Base-by-base conservation (phyloP, 2,329 filamentous ascomycete genomes). In the Colletotrichum cuscutae region DNA sequence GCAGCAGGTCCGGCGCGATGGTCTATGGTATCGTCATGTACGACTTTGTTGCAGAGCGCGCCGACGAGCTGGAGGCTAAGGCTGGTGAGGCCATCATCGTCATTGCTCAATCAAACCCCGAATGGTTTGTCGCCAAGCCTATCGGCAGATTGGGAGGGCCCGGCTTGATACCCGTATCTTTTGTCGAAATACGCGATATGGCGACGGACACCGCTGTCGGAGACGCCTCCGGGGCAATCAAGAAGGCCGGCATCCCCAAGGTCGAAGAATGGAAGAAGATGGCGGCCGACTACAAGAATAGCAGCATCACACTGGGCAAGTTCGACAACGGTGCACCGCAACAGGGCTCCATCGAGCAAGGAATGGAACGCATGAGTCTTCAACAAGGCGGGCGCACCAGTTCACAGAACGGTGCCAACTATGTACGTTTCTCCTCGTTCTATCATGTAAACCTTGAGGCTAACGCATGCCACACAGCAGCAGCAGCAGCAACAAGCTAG, bases 201-300 rank as follows among this genome's bases (percentile, higher is more conserved):
- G 90, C 91, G 5, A 95, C 94, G 1, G 95, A 96, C 63, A 90
- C 94, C 76, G 89, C 95, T 0, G 95, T 98, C 1, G 82, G 89
- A 22, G 95, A 98, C 81, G 91, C 96, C 0, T 88, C 94, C 30
- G 95, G 95, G 35, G 96, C 97, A 1, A 94, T 99, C 68, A 90
- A 91, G 77, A 92, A 92, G 77, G 97, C 97, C 1, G 95, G 96
- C 24, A 95, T 99, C 8, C 97, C 97, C 13, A 93, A 92, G 78
- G 97, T 99, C 4, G 97, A 99, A 80, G 97, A 99, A 79, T 99
- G 97, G 97, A 99, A 99, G 87, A 97, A 97, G 85, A 98, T 98
- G 95, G 95, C 97, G 0, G 96, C 96, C 68, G 96, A 98, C 76
- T 99, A 99, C 85, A 99, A 99, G 87, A 98, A 98, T 81, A 98